Evolutionary conservation across 257 asterid genomes (phyloP).

Genomic region (Mitragyna speciosa): DNA sequence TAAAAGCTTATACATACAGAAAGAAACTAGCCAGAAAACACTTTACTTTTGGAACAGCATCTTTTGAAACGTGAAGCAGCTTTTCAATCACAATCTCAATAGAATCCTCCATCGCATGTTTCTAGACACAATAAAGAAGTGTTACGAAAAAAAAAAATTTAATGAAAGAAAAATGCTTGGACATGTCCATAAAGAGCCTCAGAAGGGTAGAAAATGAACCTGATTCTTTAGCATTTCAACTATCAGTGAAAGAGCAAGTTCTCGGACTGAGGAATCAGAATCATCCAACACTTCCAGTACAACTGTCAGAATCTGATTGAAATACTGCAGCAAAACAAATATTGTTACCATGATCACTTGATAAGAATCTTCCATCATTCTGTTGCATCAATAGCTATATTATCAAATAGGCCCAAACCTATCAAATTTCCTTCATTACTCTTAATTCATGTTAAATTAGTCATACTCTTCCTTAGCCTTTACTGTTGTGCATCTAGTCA

Average conservation of each 20-base stretch:
- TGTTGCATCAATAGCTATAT: neutral
- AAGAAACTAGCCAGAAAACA: slow-evolving; percentile 19
- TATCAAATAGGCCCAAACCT: neutral
- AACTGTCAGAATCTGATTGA: slow-evolving; percentile 91
- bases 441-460: neutral
- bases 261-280: slow-evolving; percentile 74
- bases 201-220: slow-evolving; percentile 36
- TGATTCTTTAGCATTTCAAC: slow-evolving; percentile 93
- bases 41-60: slow-evolving; percentile 67
- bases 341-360: neutral
- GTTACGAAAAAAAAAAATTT: slow-evolving; percentile 4
- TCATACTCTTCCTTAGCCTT: neutral
- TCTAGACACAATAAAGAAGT: slow-evolving; percentile 45
- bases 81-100: slow-evolving; percentile 87
- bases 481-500: neutral
- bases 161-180: neutral
- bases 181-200: neutral
- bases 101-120: slow-evolving; percentile 89
- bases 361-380: neutral
- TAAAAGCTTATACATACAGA: slow-evolving; percentile 1
- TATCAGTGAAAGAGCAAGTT: slow-evolving; percentile 69
- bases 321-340: slow-evolving; percentile 59
- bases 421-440: neutral
- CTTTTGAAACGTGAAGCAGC: slow-evolving; percentile 83
- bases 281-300: slow-evolving; percentile 93